Evolutionary conservation across 768 basidiomycete genomes (phyloP).

Genomic region (Lactarius indigo): DNA sequence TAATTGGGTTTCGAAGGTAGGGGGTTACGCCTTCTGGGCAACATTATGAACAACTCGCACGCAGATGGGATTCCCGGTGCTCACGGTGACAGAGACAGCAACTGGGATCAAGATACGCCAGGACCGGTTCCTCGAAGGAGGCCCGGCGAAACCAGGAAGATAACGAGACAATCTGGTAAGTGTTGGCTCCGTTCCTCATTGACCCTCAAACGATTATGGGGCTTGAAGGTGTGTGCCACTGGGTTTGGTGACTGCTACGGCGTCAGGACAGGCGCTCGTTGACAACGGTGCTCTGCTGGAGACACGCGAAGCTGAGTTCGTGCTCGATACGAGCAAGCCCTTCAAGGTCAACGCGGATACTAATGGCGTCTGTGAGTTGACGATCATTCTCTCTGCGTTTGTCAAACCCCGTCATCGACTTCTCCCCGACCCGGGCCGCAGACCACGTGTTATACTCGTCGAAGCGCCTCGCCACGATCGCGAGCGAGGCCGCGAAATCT

Average conservation of each 20-base stretch:
- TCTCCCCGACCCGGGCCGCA: slow-evolving; percentile 34
- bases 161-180: slow-evolving; percentile 82
- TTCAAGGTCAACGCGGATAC: slow-evolving; percentile 94
- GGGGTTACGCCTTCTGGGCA: neutral
- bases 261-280: slow-evolving; percentile 51
- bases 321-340: slow-evolving; percentile 64
- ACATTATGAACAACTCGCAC: neutral
- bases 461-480: slow-evolving; percentile 74
- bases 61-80: slow-evolving; percentile 80
- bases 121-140: slow-evolving; percentile 89
- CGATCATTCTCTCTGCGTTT: slow-evolving; percentile 30
- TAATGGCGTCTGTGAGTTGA: slow-evolving; percentile 81
- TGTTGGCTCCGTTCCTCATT: neutral
- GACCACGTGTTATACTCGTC: slow-evolving; percentile 86
- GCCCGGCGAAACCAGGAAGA: slow-evolving; percentile 73
- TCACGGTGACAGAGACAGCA: slow-evolving; percentile 76
- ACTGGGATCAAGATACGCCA: slow-evolving; percentile 78
- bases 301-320: slow-evolving; percentile 62
- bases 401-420: neutral
- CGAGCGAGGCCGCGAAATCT: slow-evolving; percentile 67
- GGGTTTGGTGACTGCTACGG: slow-evolving; percentile 57
- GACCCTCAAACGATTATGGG: neutral
- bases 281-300: slow-evolving; percentile 64
- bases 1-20: slow-evolving; percentile 83
- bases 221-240: slow-evolving; percentile 72